Conservation (phyloP, 1,139 yeast species). For the Candida sojae region DNA sequence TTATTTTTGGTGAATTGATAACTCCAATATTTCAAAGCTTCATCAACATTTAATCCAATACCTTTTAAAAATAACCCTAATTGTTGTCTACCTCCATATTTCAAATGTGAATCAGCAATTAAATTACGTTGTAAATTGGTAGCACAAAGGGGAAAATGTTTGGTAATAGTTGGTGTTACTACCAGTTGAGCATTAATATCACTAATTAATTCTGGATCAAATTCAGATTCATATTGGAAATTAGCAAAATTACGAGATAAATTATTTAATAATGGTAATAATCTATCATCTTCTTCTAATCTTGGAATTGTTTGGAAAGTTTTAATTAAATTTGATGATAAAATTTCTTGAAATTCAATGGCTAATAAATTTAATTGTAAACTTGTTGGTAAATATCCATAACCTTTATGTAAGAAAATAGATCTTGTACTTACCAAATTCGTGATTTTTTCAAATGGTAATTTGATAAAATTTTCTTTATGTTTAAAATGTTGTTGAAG, state of each 20-base stretch:
- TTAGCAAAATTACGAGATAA: constrained; percentile 72
- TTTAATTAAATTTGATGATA: constrained; percentile 54
- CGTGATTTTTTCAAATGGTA: constrained; percentile 85
- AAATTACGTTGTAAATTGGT: constrained; percentile 65
- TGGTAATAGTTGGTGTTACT: constrained; percentile 51
- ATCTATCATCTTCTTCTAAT: constrained; percentile 87
- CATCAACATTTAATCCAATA: constrained; percentile 83
- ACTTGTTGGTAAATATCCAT: constrained; percentile 82
- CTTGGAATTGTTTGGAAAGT: constrained; percentile 83
- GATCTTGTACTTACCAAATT: constrained; percentile 71
- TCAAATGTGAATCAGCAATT: constrained; percentile 65
- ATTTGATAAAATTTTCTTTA: constrained; percentile 68
- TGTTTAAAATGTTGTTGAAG: constrained; percentile 41
- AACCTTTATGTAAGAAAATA: constrained; percentile 66
- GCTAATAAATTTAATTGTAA: constrained; percentile 72
- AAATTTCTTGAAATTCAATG: constrained; percentile 60
- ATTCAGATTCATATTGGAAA: constrained; percentile 47
- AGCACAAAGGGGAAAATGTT: constrained; percentile 86
- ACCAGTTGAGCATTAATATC: constrained; percentile 70
- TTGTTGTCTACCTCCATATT: constrained; percentile 83
- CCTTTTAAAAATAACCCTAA: constrained; percentile 84
- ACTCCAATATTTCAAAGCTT: constrained; percentile 85
- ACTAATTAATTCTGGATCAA: constrained; percentile 34
- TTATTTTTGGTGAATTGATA: constrained; percentile 61
- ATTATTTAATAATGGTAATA: constrained; percentile 80